These are phyloP conservation scores for Aspergillus carbonarius DNA, from an alignment of 2,329 filamentous ascomycete genomes.

Conservation along the genomic window DNA sequence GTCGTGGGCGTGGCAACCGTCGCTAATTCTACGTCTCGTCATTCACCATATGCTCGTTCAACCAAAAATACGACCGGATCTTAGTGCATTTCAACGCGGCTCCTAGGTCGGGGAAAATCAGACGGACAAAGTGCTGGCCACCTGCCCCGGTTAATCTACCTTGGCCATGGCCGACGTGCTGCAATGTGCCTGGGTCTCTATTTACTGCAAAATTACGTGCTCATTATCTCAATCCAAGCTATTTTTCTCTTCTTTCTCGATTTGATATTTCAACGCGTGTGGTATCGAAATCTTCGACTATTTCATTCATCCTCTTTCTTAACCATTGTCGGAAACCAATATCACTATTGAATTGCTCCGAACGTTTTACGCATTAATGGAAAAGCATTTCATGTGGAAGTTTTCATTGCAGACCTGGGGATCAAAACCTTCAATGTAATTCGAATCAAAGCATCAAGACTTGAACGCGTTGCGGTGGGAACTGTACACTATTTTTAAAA, in stretches of 20 bases:
- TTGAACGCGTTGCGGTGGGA: too few relatives aligned
- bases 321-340: neutral
- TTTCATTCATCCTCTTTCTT: neutral
- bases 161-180: neutral
- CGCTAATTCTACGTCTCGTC: neutral
- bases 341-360: neutral
- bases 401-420: neutral
- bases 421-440: neutral
- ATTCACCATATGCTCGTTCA: neutral
- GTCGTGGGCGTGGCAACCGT: slow-evolving; percentile 19
- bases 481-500: too few relatives aligned
- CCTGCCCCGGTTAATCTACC: neutral
- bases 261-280: neutral
- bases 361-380: neutral
- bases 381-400: neutral
- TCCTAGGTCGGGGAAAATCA: neutral
- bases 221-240: neutral
- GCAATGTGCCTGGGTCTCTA: neutral
- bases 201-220: neutral
- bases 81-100: neutral
- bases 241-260: neutral
- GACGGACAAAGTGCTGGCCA: neutral
- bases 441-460: neutral
- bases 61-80: too few relatives aligned
- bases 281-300: neutral